phyloP scores from a whole-genome alignment of 495 filamentous ascomycete species.

The Penicillium salamii region DNA sequence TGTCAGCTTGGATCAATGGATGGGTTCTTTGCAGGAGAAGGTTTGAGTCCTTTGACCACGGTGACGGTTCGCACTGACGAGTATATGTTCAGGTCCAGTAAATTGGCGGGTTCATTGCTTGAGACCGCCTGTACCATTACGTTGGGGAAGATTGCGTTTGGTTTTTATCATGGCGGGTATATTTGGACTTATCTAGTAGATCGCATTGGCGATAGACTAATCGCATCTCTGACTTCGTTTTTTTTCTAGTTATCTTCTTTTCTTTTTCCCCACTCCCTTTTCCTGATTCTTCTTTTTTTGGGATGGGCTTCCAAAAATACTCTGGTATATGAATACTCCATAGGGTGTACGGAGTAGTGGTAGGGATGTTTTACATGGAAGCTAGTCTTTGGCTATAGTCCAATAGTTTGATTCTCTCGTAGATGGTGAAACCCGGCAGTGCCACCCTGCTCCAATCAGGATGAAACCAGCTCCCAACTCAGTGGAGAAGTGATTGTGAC shows the following conservation, averaged over 20 bases:
- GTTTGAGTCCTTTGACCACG: conserved; percentile 52
- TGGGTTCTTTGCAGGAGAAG: conserved; percentile 92
- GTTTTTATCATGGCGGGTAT: conserved; percentile 2
- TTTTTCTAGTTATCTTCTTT: not conserved
- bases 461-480: not conserved
- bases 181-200: conserved; percentile 15
- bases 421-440: conserved; percentile 1
- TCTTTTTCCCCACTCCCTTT: not conserved
- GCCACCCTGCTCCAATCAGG: conserved; percentile 3
- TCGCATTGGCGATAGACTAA: conserved; percentile 3
- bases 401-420: not conserved
- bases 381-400: not conserved
- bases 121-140: conserved; percentile 22
- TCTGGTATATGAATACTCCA: too few relatives aligned
- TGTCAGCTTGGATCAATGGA: conserved; percentile 87
- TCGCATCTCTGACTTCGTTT: conserved; percentile 3
- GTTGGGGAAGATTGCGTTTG: conserved; percentile 9
- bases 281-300: too few relatives aligned
- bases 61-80: conserved; percentile 7
- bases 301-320: too few relatives aligned
- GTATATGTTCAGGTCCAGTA: conserved; percentile 13
- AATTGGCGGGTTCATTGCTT: not conserved
- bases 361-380: not conserved
- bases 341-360: too few relatives aligned
- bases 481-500: conserved; percentile 8